Evolutionary conservation across 306 rosid genomes (phyloP).

Genomic region (Quercus aquifolioides): DNA sequence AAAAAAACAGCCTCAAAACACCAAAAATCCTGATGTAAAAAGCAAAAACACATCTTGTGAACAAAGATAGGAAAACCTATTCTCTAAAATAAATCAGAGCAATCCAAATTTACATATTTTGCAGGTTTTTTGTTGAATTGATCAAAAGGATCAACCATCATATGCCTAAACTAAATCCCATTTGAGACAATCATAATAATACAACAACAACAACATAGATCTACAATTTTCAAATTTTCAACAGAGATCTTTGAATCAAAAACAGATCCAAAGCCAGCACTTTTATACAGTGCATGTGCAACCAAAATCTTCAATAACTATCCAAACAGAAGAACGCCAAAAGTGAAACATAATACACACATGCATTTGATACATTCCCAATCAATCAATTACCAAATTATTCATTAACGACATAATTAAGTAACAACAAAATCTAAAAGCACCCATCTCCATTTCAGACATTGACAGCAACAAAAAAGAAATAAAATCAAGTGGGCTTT

Average conservation of each 20-base stretch:
- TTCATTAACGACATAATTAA: not conserved
- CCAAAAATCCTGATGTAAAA: conserved; percentile 37
- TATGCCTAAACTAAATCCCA: not conserved
- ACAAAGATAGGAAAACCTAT: not conserved
- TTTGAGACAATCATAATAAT: not conserved
- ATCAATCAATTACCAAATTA: not conserved
- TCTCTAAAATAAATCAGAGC: not conserved
- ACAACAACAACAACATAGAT: not conserved
- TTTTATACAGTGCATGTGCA: not conserved
- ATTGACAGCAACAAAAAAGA: conserved; percentile 6
- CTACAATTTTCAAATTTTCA: not conserved
- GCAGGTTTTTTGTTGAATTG: not conserved
- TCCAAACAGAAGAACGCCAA: not conserved
- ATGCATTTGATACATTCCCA: not conserved
- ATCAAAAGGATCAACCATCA: not conserved
- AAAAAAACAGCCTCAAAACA: conserved; percentile 36
- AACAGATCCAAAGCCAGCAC: conserved; percentile 2
- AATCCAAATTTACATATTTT: not conserved
- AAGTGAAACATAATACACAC: not conserved
- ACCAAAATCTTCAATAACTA: conserved; percentile 13
- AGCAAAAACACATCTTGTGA: not conserved
- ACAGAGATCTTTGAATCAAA: conserved; percentile 22
- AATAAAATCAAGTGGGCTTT: not conserved
- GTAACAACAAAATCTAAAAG: conserved; percentile 20
- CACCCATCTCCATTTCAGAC: conserved; percentile 16